phyloP scores from a whole-genome alignment of 352 stramenopile species.

The Phytophthora litchii region DNA sequence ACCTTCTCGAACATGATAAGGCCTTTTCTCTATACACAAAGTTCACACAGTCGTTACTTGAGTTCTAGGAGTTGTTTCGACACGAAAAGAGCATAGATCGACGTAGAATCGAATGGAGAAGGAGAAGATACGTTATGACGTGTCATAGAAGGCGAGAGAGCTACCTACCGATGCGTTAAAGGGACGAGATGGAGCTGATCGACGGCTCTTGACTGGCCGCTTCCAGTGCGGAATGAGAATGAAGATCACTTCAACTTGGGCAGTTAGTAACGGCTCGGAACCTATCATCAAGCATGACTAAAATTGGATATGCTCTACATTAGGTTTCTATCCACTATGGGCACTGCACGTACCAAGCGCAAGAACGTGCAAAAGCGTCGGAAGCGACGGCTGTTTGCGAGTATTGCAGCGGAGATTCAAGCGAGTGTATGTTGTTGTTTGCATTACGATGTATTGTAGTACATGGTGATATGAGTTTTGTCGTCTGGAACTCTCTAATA shows the following conservation, averaged over 20 bases:
- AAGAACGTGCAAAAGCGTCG: conserved; percentile 86
- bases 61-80: neutral
- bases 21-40: conserved; percentile 7
- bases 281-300: conserved; percentile 3
- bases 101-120: conserved; percentile 9
- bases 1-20: conserved; percentile 84
- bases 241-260: conserved; percentile 39
- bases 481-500: conserved; percentile 4
- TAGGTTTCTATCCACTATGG: conserved; percentile 38
- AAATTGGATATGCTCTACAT: conserved; percentile 18
- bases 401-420: conserved; percentile 56
- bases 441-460: neutral
- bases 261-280: conserved; percentile 23
- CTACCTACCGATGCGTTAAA: conserved; percentile 6
- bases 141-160: neutral
- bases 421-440: conserved; percentile 33
- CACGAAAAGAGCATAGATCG: neutral
- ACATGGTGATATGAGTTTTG: conserved; percentile 6
- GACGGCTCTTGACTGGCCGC: conserved; percentile 15
- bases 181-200: neutral
- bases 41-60: conserved; percentile 16
- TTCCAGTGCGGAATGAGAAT: conserved; percentile 33
- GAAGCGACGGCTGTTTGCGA: conserved; percentile 67
- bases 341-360: conserved; percentile 52
- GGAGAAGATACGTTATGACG: neutral